These are phyloP conservation scores for Hypoxylon sp. DNA, from an alignment of 2,329 filamentous ascomycete genomes.

Conservation along the genomic window DNA sequence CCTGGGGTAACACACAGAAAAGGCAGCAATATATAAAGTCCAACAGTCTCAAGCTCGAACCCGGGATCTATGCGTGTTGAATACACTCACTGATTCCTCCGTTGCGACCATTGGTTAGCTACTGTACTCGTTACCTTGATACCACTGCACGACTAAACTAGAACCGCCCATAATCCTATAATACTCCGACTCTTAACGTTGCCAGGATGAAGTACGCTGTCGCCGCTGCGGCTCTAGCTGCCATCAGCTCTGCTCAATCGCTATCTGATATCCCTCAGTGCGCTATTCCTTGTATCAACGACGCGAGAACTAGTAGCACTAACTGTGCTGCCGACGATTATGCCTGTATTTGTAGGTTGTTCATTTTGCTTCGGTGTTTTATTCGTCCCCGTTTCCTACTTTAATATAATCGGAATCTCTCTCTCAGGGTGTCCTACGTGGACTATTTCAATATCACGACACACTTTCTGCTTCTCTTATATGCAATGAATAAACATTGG, in stretches of 20 bases:
- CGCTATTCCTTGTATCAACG: constrained; percentile 47
- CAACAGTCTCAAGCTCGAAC: not conserved
- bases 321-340: constrained; percentile 45
- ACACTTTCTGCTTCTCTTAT: not conserved
- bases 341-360: constrained; percentile 48
- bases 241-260: constrained; percentile 46
- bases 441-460: not conserved
- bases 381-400: not conserved
- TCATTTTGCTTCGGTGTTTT: not conserved
- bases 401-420: not conserved
- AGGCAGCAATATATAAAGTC: constrained; percentile 2
- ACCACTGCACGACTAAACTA: not conserved
- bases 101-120: not conserved
- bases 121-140: not conserved
- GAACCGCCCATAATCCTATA: not conserved
- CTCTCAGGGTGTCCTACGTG: not conserved
- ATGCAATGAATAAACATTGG: not conserved
- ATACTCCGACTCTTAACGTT: constrained; percentile 5
- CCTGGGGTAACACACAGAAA: not conserved
- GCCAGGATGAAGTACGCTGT: constrained; percentile 50
- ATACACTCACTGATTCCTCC: not conserved
- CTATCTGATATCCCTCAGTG: constrained; percentile 47
- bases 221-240: constrained; percentile 43
- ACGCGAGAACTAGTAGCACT: constrained; percentile 39
- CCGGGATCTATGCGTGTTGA: not conserved